Base-by-base conservation (phyloP, 441 rosid genomes). In the Omphalea diandra region DNA sequence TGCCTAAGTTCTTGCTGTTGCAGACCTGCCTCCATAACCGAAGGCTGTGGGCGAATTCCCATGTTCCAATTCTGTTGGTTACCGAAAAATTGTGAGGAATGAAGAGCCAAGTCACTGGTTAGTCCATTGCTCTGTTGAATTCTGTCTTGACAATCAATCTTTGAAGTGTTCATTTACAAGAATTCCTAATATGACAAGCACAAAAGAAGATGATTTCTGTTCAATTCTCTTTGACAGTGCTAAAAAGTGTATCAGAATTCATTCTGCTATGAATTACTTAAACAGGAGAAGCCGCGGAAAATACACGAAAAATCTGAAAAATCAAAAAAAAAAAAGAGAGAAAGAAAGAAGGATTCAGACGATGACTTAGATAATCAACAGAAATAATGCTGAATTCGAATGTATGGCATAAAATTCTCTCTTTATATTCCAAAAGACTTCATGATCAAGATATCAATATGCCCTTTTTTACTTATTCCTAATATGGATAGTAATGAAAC, bases 351-450 rank as follows among this genome's bases (percentile, higher is more conserved):
- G 77, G 63, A 67, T 60, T 78, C 68, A 81, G 75, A 79, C 72
- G 44, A 79, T 74, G 44, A 73, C 58, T 70, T 53, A 73, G 61
- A 63, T 50, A 53, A 49, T 43, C 29, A 71, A 63, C 44, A 67
- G 52, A 35, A 26, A 63, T 20, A 56, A 69, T 29, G 68, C 31
- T 69, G 82, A 81, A 75, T 74, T 82, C 80, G 75, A 61, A 44
- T 41, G 60, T 11, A 50, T 41, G 65, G 57, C 55, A 58, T 59
- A 44, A 68, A 80, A 74, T 67, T 78, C 77, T 73, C 49, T 71
- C 52, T 58, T n/a, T 60, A 74, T 81, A 87, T 88, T 85, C 85
- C 76, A 24, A 32, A 55, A 78, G 81, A 66, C 95, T 88, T 90
- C 77, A 72, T 78, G 79, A 73, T 26, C 65, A 90, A 86, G 96